These are phyloP conservation scores for Coniella lustricola DNA, from an alignment of 2,329 filamentous ascomycete species.

Conservation along the genomic window DNA sequence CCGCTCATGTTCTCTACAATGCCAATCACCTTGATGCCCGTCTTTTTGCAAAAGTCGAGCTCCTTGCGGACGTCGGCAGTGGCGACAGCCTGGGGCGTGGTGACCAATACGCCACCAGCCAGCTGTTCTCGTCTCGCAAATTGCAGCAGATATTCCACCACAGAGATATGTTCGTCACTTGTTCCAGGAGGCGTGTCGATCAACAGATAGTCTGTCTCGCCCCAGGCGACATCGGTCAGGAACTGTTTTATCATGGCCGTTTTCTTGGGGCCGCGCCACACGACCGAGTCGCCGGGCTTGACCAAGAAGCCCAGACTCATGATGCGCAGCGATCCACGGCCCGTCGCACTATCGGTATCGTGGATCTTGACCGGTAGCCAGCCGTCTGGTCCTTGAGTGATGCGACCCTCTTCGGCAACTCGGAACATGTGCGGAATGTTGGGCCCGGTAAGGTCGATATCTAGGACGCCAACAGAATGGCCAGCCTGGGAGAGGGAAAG, in stretches of 20 bases:
- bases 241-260: constrained; percentile 99
- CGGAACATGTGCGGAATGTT: constrained; percentile 94
- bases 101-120: constrained; percentile 86
- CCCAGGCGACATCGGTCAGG: constrained; percentile 84
- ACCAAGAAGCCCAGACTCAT: constrained; percentile 94
- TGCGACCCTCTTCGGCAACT: constrained; percentile 72
- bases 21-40: constrained; percentile 69
- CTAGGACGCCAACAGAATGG: constrained; percentile 86
- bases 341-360: constrained; percentile 41
- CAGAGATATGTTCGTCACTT: constrained; percentile 92
- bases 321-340: constrained; percentile 62
- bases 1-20: constrained; percentile 97
- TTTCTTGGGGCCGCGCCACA: constrained; percentile 97
- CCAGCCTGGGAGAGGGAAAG: constrained; percentile 80
- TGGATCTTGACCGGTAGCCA: constrained; percentile 90
- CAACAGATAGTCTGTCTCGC: constrained; percentile 79
- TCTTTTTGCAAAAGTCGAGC: constrained; percentile 87
- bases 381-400: constrained; percentile 82
- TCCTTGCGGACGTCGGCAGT: constrained; percentile 93
- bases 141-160: constrained; percentile 75
- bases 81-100: constrained; percentile 88
- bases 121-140: constrained; percentile 60
- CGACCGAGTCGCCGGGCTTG: constrained; percentile 79
- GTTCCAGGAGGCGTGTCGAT: constrained; percentile 96
- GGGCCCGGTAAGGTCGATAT: constrained; percentile 91